Evolutionary conservation across 768 basidiomycete genomes (phyloP).

Genomic region (Auricularia sp.): DNA sequence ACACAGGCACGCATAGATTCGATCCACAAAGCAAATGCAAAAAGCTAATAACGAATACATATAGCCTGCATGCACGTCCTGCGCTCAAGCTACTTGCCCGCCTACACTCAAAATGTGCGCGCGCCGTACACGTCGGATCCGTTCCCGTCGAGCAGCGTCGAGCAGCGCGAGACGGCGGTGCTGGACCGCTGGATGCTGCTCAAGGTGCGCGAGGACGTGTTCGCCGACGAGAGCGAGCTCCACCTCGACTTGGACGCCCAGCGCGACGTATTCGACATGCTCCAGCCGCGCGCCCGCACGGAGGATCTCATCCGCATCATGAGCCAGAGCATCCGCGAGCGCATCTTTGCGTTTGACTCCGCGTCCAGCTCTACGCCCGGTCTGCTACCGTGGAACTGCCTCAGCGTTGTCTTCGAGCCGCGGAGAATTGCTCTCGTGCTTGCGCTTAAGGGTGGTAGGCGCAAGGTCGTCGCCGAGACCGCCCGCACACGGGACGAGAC

Average conservation of each 20-base stretch:
- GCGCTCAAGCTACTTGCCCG: slow-evolving; percentile 60
- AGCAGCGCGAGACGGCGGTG: slow-evolving; percentile 61
- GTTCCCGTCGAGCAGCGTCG: slow-evolving; percentile 38
- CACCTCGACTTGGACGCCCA: slow-evolving; percentile 67
- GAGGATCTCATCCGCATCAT: slow-evolving; percentile 55
- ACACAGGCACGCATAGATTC: slow-evolving; percentile 40
- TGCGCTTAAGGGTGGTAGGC: slow-evolving; percentile 2
- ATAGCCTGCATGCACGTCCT: slow-evolving; percentile 74
- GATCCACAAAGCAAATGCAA: not conserved
- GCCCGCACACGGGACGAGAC: not conserved
- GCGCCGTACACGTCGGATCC: slow-evolving; percentile 69
- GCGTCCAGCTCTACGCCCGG: not conserved
- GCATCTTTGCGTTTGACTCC: slow-evolving; percentile 17
- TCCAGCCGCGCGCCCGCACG: slow-evolving; percentile 61
- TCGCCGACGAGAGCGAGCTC: slow-evolving; percentile 60
- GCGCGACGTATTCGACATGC: slow-evolving; percentile 63
- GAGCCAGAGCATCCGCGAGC: slow-evolving; percentile 28
- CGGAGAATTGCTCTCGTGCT: slow-evolving; percentile 29
- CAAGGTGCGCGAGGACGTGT: slow-evolving; percentile 71
- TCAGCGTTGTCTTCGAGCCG: slow-evolving; percentile 33
- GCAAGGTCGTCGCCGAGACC: slow-evolving; percentile 8
- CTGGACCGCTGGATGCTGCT: slow-evolving; percentile 74
- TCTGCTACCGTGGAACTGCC: slow-evolving; percentile 20
- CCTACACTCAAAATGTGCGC: slow-evolving; percentile 52
- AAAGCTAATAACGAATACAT: not conserved